A percentile compares a stretch with the other conserved stretches of the same genome.
These are phyloP conservation scores for Yamadazyma tumulicola DNA, from an alignment of 805 yeast species.

Conservation along the genomic window DNA sequence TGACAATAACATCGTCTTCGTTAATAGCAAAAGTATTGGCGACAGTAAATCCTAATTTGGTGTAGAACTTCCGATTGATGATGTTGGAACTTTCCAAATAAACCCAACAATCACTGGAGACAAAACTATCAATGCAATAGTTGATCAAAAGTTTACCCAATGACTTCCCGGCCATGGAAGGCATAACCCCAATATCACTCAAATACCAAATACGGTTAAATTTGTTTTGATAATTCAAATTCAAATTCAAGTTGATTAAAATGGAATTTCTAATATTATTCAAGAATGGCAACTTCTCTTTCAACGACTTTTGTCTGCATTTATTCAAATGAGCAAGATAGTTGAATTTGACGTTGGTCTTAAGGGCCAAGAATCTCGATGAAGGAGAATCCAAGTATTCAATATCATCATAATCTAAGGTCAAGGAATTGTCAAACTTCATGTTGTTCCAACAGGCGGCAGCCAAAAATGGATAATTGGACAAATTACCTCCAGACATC, in stretches of 20 bases:
- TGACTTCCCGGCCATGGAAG: slow-evolving; percentile 58
- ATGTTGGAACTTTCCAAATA: slow-evolving; percentile 59
- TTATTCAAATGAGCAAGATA: slow-evolving; percentile 31
- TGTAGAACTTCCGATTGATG: slow-evolving; percentile 49
- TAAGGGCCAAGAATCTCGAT: slow-evolving; percentile 1
- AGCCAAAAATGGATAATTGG: slow-evolving; percentile 45
- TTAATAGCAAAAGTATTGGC: slow-evolving; percentile 30
- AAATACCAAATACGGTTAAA: slow-evolving; percentile 50
- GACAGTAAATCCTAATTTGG: slow-evolving; percentile 47
- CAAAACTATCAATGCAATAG: slow-evolving; percentile 45
- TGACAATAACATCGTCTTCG: slow-evolving; percentile 13
- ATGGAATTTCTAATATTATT: slow-evolving; percentile 42
- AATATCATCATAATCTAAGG: slow-evolving; percentile 9
- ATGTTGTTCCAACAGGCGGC: slow-evolving; percentile 46
- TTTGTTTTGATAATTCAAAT: slow-evolving; percentile 24
- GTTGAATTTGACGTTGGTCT: slow-evolving; percentile 27
- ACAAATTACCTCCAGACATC: slow-evolving; percentile 13
- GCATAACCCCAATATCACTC: slow-evolving; percentile 55
- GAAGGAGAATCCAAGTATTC: slow-evolving; percentile 3
- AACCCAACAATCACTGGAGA: slow-evolving; percentile 28
- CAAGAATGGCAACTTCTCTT: slow-evolving; percentile 48
- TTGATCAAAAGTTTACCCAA: slow-evolving; percentile 51
- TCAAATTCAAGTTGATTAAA: slow-evolving; percentile 33
- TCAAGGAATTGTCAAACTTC: slow-evolving; percentile 14
- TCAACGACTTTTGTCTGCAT: slow-evolving; percentile 48